Base-by-base conservation (phyloP, 495 filamentous ascomycete genomes). In the Collariella sp. region DNA sequence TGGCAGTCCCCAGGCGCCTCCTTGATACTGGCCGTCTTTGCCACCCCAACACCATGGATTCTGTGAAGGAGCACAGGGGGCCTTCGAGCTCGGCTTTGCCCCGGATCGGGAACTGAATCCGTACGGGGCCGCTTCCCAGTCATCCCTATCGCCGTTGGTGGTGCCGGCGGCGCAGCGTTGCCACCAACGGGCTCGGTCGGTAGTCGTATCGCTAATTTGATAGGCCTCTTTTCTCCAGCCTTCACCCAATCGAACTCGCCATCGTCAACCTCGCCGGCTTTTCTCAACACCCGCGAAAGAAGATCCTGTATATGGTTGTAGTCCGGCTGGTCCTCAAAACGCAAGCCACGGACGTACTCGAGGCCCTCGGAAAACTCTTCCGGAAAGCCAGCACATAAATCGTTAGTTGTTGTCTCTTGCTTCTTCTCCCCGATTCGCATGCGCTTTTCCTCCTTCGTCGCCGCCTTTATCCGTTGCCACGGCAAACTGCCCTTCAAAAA, bases 211-310 rank as follows among this genome's bases (percentile, higher is more conserved):
- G n/a, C n/a, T n/a, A n/a, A n/a, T n/a, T n/a, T n/a, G n/a, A n/a
- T n/a, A n/a, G n/a, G n/a, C 76, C 94, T 95, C 62, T 86, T 87
- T 72, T 97, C 91, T 56, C 89, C 90, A 67, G 94, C 93, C 79
- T 96, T 96, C 94, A 97, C 96, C 93, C 93, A 99, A 70, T 99
- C 93, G 67, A 97, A 99, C 66, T 99, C 94, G 55, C 94, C 93
- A 75, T 99, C 93, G 62, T 99, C 93, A 13, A 96, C 86, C 59
- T 94, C 90, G 36, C 91, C 90, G 5, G 86, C 86, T 57, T 89
- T 87, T 78, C 95, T 95, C 41, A 97, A 78, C n/a, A 91, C 89
- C 70, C 95, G 86, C 2, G 93, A 94, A 76, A 99, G 91, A 26
- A 99, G 82, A 60, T 96, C 93, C 23, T 91, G 87, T 38, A 97